Percentiles rank a stretch among this genome's conserved stretches.
Conservation (phyloP, 139 green algal species). For the Marvania coccoides region DNA sequence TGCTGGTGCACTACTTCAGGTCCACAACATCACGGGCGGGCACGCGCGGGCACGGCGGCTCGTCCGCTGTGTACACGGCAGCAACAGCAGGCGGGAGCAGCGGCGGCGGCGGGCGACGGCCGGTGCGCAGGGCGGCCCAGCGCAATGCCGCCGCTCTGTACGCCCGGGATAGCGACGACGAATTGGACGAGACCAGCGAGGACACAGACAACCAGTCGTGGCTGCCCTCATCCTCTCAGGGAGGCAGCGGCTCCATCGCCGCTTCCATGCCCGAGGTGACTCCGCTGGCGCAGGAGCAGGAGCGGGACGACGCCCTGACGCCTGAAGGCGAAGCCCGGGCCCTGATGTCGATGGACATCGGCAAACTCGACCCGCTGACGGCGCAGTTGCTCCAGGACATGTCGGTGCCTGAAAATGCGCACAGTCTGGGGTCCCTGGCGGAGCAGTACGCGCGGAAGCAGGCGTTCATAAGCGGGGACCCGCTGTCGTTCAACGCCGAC, state of each 20-base stretch:
- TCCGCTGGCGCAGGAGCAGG: not conserved
- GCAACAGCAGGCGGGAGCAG: not conserved
- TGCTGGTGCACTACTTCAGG: constrained; percentile 58
- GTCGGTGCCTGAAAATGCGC: not conserved
- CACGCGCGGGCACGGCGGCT: not conserved
- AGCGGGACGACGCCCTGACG: not conserved
- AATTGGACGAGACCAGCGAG: too few species aligned
- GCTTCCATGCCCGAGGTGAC: not conserved
- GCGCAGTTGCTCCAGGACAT: too few species aligned
- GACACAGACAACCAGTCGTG: not conserved
- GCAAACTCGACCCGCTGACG: too few species aligned
- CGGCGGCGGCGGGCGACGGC: not conserved
- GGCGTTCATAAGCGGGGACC: too few species aligned
- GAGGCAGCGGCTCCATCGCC: not conserved
- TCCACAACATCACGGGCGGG: not conserved
- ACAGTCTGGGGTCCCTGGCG: not conserved
- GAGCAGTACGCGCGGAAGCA: not conserved
- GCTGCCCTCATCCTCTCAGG: not conserved
- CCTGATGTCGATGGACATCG: too few species aligned
- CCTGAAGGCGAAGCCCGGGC: not conserved
- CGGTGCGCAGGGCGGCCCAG: not conserved
- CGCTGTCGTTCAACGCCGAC: too few species aligned
- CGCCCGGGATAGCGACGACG: too few species aligned
- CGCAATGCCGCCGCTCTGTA: too few species aligned
- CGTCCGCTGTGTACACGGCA: not conserved